Evolutionary conservation across 495 filamentous ascomycete species (phyloP), one percentile per base, ranked within the genome.

Genomic region (Clohesyomyces aquaticus): DNA sequence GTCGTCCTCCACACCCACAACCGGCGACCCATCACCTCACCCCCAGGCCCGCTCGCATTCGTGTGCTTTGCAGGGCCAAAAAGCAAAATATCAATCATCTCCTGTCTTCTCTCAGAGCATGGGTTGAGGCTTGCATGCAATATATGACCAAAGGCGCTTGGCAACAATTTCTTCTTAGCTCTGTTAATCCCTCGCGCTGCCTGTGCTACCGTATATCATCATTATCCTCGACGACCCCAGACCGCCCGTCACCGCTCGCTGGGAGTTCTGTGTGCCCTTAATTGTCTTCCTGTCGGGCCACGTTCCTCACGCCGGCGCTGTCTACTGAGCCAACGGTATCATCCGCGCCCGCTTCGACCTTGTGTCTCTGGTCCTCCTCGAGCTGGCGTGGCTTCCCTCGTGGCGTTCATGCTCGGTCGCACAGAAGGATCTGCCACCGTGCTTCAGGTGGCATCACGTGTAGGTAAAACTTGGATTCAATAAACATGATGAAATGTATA

Each of bases 401-500:
- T 65, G 61, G 66, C 61, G 61, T 41, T 14, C 51, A 23, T 42
- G 29, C 10, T 41, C 8, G 4, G 62, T 65, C 35, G 35, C 57
- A 65, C 66, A 61, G 19, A 32, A 18, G 42, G 32, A 26, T 45
- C 56, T 32, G 32, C 53, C 54, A 49, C 59, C 54, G 49, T 63
- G 65, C 61, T 63, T 60, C 58, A 70, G 59, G 59, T 52, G 1
- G 63, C 60, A 43, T 70, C 67, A 70, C 67, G 67, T 70, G 67
- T 43, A 19, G 21, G 14, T 18, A 59, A 28, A 53, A 25, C 55
- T 55, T 65, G 59, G 48, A 54, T 50, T 60, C 62, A 70, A 66
- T 66, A 70, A 70, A 58, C 45, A 63, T 51, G 43, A 61, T 59
- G 49, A 58, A 61, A 63, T 67, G 35, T 54, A 48, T 10, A 57